Percentiles rank a stretch among this genome's conserved stretches.
Conservation (phyloP, 352 stramenopile genomes). For the Phytophthora palmivora region DNA sequence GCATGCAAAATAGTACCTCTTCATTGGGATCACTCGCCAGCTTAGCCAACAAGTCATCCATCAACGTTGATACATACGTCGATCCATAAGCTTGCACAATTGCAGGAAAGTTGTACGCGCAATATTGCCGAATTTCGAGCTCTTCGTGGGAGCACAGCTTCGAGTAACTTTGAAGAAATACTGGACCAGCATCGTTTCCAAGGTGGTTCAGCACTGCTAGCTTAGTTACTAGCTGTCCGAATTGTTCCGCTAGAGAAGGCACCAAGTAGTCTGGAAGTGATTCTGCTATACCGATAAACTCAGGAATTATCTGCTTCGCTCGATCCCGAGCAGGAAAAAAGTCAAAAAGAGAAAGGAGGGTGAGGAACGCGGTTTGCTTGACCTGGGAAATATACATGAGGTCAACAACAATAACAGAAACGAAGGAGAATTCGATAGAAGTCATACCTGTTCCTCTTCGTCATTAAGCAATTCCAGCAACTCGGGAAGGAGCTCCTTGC, state of each 20-base stretch:
- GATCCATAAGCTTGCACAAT: constrained; percentile 76
- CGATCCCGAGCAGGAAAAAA: constrained; percentile 70
- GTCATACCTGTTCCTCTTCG: constrained; percentile 75
- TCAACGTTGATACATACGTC: constrained; percentile 59
- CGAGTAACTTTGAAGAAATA: constrained; percentile 69
- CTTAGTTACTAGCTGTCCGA: constrained; percentile 70
- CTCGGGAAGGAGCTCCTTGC: constrained; percentile 71
- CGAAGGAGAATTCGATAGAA: background rate
- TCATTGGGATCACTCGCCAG: constrained; percentile 59
- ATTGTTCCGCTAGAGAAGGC: constrained; percentile 55
- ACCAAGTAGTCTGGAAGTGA: constrained; percentile 70
- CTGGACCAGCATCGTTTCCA: constrained; percentile 50
- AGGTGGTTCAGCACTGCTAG: constrained; percentile 66
- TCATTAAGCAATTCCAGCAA: constrained; percentile 82
- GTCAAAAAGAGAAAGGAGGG: constrained; percentile 76
- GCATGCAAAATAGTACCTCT: constrained; percentile 34
- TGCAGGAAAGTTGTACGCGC: constrained; percentile 83
- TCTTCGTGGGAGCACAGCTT: constrained; percentile 70
- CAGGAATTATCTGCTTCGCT: constrained; percentile 69
- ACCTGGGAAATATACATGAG: constrained; percentile 44
- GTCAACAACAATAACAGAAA: background rate
- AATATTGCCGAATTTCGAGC: constrained; percentile 63
- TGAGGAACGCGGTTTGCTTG: constrained; percentile 79
- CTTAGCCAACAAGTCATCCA: constrained; percentile 78
- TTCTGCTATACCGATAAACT: constrained; percentile 65